A percentile compares a stretch with the other conserved stretches of the same genome.
Evolutionary conservation across 2,329 filamentous ascomycete species (phyloP).

Genomic region (Trichoderma cornu-damae): DNA sequence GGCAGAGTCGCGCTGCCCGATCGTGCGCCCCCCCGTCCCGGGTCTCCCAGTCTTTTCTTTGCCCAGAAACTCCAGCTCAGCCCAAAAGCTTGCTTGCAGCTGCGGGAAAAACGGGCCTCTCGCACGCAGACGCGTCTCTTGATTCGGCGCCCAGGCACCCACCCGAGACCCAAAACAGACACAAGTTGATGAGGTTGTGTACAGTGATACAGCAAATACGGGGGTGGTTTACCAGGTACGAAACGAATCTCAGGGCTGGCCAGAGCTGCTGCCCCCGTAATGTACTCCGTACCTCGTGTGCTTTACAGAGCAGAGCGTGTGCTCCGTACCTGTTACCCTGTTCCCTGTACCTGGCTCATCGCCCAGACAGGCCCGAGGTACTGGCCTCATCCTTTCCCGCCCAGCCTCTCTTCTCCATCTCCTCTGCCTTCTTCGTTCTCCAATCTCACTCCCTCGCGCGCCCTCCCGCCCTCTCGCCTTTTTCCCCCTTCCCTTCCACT

Average conservation of each 20-base stretch:
- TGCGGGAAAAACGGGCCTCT: conserved; percentile 8
- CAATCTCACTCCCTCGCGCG: conserved; percentile 13
- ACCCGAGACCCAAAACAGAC: conserved; percentile 6
- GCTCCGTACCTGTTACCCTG: not conserved
- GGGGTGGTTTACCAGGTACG: conserved; percentile 13
- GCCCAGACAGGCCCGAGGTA: conserved; percentile 3
- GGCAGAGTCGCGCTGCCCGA: conserved; percentile 3
- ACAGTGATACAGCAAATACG: conserved; percentile 9
- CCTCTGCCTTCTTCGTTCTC: conserved; percentile 6
- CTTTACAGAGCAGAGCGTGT: not conserved
- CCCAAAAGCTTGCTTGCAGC: conserved; percentile 18
- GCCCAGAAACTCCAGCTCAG: conserved; percentile 12
- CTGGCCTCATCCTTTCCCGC: conserved; percentile 11
- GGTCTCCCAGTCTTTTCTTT: conserved; percentile 8
- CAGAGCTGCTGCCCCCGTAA: too few relatives aligned
- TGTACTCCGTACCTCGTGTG: not conserved
- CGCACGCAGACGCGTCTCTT: conserved; percentile 6
- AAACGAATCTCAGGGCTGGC: not conserved
- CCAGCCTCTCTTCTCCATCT: conserved; percentile 12
- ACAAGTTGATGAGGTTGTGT: conserved; percentile 10
- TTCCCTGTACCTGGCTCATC: not conserved
- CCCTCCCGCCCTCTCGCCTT: not conserved
- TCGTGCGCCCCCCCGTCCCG: conserved; percentile 14
- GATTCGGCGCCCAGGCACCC: conserved; percentile 4
- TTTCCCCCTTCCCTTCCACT: not conserved